These are phyloP conservation scores for Isochrysis galbana DNA, from an alignment of 78 protist genomes.

Conservation along the genomic window DNA sequence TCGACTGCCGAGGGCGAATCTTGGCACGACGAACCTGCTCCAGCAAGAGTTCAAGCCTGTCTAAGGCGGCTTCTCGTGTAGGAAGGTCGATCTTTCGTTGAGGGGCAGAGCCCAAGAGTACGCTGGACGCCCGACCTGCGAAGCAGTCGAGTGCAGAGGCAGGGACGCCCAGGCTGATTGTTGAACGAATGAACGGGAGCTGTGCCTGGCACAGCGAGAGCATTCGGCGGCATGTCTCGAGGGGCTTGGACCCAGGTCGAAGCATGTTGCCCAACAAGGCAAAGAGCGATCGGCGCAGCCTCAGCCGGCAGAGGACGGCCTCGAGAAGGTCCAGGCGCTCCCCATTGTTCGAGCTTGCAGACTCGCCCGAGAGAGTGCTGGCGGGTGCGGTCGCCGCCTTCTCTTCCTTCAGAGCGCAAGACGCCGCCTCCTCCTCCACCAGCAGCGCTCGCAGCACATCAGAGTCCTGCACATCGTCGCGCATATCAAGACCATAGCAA, in stretches of 20 bases:
- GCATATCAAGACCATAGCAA: neutral
- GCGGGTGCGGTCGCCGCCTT: neutral
- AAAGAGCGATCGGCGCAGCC: neutral
- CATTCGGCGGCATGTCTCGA: neutral
- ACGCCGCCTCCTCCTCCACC: neutral
- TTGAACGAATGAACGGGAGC: neutral
- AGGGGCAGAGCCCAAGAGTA: neutral
- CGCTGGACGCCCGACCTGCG: neutral
- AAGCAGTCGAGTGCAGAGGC: neutral
- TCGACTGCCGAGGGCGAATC: neutral
- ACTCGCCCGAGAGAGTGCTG: neutral
- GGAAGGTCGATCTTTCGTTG: neutral
- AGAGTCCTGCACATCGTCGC: neutral
- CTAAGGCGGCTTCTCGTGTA: neutral
- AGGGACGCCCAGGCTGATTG: neutral
- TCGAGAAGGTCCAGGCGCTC: neutral
- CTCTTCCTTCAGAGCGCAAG: neutral
- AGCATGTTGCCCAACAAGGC: neutral
- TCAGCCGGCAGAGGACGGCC: constrained; percentile 5
- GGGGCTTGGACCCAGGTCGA: neutral
- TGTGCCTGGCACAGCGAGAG: neutral
- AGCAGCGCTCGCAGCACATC: neutral
- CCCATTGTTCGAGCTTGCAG: too few species aligned
- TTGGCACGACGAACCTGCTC: neutral
- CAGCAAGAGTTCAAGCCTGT: neutral